Evolutionary conservation across 2,329 filamentous ascomycete genomes (phyloP), one percentile per base, ranked within the genome.

Genomic region (Parastagonospora nodorum): DNA sequence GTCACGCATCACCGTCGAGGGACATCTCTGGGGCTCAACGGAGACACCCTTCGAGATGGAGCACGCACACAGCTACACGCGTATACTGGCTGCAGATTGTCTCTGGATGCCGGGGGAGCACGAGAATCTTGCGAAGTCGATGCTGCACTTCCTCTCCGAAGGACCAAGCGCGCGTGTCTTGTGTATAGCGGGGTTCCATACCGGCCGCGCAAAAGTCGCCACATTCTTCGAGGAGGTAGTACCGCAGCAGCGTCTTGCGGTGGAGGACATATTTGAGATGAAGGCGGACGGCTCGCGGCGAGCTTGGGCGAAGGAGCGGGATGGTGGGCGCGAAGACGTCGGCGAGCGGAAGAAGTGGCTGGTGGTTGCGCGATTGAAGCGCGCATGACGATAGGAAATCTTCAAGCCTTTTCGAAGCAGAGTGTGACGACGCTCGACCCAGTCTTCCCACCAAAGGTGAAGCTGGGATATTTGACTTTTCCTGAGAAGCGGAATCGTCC

Each of bases 351-450:
- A 90, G 75, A 81, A 84, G 57, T 91, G 88, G 88, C 74, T 89
- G n/a, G 83, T 84, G 4, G 77, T 89, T 48, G 82, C 78, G 4
- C 74, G 60, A 39, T 52, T 75, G 48, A 55, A 66, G 50, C 63
- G 69, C 37, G 44, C 28, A 16, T 33, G 33, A 14, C 39, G 29
- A 9, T 16, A 12, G 19, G 29, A 29, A 24, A 11, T 42, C 12
- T 52, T 38, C 35, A 37, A 66, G 61, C 66, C 48, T 68, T 71
- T 66, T 78, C 81, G 72, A 97, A 96, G 69, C 90, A 93, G 46
- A 97, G 73, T 51, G 89, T 96, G 66, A 88, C 93, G 35, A 97
- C 91, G 2, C 89, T 91, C 78, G 94, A 90, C 2, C 93, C 93
- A 69, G 91, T 89, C 71, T 85, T 84, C 5, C 93, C 93, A 0